phyloP scores from a whole-genome alignment of 2,329 filamentous ascomycete genomes.

The Decorospora gaudefroyi region DNA sequence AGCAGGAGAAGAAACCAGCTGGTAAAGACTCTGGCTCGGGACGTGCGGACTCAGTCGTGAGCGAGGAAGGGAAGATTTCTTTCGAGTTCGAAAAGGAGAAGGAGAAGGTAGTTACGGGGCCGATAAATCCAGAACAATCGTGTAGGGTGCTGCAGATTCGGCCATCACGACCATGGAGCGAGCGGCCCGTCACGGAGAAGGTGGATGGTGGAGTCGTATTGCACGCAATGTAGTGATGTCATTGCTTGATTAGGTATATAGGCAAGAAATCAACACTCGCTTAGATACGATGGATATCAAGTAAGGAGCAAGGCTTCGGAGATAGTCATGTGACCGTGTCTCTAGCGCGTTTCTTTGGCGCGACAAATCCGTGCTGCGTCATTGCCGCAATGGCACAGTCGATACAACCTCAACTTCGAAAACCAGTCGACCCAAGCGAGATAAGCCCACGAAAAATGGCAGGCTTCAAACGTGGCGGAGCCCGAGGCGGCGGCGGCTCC shows the following conservation, averaged over 20 bases:
- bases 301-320: background rate
- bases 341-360: slow-evolving; percentile 23
- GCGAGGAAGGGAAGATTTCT: slow-evolving; percentile 10
- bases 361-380: slow-evolving; percentile 9
- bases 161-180: slow-evolving; percentile 39
- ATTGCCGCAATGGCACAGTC: slow-evolving; percentile 1
- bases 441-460: slow-evolving; percentile 9
- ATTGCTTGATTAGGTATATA: background rate
- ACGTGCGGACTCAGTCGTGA: slow-evolving; percentile 24
- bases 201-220: slow-evolving; percentile 5
- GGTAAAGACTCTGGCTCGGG: slow-evolving; percentile 15
- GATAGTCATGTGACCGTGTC: slow-evolving; percentile 19
- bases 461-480: slow-evolving; percentile 26
- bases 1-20: slow-evolving; percentile 20
- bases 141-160: slow-evolving; percentile 21
- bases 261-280: background rate
- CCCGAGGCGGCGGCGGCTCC: slow-evolving; percentile 16
- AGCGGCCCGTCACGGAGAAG: slow-evolving; percentile 17
- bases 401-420: background rate
- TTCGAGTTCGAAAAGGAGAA: slow-evolving; percentile 13
- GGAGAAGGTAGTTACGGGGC: slow-evolving; percentile 25
- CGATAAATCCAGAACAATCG: slow-evolving; percentile 26
- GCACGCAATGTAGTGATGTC: slow-evolving; percentile 14
- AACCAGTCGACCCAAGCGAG: background rate
- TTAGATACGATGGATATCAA: background rate